These are phyloP conservation scores for Claviceps quebecensis DNA, from an alignment of 2,329 filamentous ascomycete species.

Conservation along the genomic window DNA sequence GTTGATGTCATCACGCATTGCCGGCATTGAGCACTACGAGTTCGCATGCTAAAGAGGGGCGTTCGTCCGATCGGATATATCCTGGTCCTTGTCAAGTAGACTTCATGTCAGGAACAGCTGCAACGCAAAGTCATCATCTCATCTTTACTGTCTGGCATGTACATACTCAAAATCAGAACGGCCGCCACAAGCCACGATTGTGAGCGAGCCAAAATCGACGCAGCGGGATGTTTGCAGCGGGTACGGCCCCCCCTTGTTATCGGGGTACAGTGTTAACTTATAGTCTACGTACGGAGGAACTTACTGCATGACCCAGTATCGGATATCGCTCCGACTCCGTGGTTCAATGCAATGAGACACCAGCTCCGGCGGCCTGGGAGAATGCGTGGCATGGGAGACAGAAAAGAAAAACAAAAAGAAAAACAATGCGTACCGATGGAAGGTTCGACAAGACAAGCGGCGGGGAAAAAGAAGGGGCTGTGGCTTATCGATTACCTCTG, in stretches of 20 bases:
- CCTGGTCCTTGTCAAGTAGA: background rate
- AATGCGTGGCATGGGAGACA: background rate
- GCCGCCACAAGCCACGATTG: too few relatives aligned
- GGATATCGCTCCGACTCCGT: background rate
- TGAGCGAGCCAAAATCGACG: too few relatives aligned
- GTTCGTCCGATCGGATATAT: background rate
- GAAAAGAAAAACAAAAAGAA: background rate
- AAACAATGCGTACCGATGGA: background rate
- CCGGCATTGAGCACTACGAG: background rate
- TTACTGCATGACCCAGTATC: too few relatives aligned
- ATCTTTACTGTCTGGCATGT: too few relatives aligned
- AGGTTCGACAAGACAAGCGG: background rate
- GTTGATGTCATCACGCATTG: background rate
- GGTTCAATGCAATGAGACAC: background rate
- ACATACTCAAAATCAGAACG: too few relatives aligned
- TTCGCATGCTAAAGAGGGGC: background rate
- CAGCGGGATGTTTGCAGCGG: too few relatives aligned
- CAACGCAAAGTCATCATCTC: too few relatives aligned
- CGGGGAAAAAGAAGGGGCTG: background rate
- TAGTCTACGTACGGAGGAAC: too few relatives aligned
- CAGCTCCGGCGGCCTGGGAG: background rate
- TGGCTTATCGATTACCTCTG: background rate
- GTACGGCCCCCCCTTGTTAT: too few relatives aligned
- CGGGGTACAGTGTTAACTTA: too few relatives aligned
- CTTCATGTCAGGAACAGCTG: background rate